Evolutionary conservation across 345 rosid genomes (phyloP).

Genomic region (Corchorus capsularis): DNA sequence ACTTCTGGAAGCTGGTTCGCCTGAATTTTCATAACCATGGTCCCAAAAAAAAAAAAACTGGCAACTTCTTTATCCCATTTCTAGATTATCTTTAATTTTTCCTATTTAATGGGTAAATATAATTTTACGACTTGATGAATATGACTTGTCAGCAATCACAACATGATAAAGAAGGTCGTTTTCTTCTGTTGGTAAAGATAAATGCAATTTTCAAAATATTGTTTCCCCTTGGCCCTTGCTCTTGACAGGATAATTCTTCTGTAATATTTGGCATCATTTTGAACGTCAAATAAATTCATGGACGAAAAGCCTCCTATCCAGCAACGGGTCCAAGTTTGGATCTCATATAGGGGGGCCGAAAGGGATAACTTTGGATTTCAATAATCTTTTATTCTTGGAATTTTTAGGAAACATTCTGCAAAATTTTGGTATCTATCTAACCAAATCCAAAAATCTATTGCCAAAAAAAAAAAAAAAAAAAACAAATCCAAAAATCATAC

Average conservation of each 20-base stretch:
- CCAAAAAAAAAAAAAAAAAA: too few relatives aligned
- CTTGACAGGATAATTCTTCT: neutral
- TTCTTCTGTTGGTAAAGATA: neutral
- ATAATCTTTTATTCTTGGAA: neutral
- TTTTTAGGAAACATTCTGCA: neutral
- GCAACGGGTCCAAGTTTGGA: neutral
- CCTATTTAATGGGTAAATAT: too few relatives aligned
- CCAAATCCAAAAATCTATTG: neutral
- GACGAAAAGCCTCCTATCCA: neutral
- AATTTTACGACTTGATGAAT: too few relatives aligned
- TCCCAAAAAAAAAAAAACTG: too few relatives aligned
- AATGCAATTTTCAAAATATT: neutral
- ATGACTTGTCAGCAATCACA: too few relatives aligned
- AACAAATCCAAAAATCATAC: neutral
- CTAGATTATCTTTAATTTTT: too few relatives aligned
- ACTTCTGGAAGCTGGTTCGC: too few relatives aligned
- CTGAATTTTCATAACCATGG: too few relatives aligned
- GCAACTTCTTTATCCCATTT: too few relatives aligned
- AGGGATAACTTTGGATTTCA: neutral
- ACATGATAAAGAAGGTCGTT: neutral
- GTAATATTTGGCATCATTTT: constrained; percentile 5
- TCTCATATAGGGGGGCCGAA: neutral
- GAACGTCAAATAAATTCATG: neutral
- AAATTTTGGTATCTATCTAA: neutral
- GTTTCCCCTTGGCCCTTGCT: neutral